phyloP scores from a whole-genome alignment of 2,329 filamentous ascomycete species.

The Aspergillus sp. region DNA sequence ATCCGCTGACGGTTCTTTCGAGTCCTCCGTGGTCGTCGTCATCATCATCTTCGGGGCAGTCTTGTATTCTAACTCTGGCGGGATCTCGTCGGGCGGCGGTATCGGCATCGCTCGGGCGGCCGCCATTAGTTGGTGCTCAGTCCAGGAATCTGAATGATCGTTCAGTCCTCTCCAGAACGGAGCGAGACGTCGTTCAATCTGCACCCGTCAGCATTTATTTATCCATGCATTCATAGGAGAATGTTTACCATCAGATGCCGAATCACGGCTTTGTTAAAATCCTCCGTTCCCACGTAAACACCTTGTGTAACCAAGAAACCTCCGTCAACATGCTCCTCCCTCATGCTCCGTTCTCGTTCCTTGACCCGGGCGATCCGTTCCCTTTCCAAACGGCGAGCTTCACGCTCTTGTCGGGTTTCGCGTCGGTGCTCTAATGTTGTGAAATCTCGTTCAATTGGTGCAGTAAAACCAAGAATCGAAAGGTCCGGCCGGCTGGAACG shows the following conservation, averaged over 20 bases:
- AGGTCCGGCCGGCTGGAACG: constrained; percentile 52
- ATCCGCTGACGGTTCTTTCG: constrained; percentile 43
- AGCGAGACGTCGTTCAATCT: constrained; percentile 88
- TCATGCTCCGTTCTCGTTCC: constrained; percentile 83
- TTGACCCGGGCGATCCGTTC: constrained; percentile 67
- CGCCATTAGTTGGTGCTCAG: constrained; percentile 89
- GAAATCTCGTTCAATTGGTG: constrained; percentile 43
- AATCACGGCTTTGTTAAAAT: constrained; percentile 83
- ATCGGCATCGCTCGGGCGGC: constrained; percentile 76
- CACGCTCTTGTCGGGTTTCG: constrained; percentile 85
- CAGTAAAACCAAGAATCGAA: constrained; percentile 50
- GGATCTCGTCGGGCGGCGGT: constrained; percentile 74
- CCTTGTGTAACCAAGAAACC: constrained; percentile 91
- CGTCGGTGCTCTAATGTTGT: constrained; percentile 53
- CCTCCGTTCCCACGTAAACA: constrained; percentile 83
- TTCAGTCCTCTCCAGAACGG: constrained; percentile 94
- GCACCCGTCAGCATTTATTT: constrained; percentile 10
- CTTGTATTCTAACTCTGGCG: constrained; percentile 56
- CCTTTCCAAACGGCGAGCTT: constrained; percentile 74
- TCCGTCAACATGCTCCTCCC: constrained; percentile 86
- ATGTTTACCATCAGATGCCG: constrained; percentile 74
- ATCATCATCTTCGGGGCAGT: constrained; percentile 32
- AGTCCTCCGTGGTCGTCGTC: constrained; percentile 23
- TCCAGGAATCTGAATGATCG: constrained; percentile 81
- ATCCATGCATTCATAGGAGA: not conserved